Evolutionary conservation across 192 early-diverging fungal genomes (phyloP).

Genomic region (Entomortierella chlamydospora): DNA sequence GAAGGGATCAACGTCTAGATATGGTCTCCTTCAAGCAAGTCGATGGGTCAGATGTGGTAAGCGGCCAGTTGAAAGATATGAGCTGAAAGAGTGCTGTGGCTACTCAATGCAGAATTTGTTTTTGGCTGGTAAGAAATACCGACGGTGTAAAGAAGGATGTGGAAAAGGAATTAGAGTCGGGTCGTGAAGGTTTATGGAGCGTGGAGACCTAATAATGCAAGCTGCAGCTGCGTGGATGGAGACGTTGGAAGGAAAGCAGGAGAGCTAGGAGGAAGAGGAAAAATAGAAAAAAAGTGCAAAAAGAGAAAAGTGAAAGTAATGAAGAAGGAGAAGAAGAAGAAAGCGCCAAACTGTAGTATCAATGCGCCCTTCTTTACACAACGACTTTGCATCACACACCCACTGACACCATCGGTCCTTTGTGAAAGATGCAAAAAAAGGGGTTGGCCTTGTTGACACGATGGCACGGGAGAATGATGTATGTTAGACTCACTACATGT

Average conservation of each 20-base stretch:
- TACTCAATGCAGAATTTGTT: no score
- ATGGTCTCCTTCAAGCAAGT: no score
- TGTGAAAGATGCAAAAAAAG: conserved; percentile 10
- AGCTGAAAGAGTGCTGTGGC: no score
- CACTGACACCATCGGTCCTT: not conserved
- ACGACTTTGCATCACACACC: conserved; percentile 14
- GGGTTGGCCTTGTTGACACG: conserved; percentile 1
- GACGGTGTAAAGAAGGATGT: no score
- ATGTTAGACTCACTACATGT: no score
- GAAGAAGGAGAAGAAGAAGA: not conserved
- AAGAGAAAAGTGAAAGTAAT: conserved; percentile 2
- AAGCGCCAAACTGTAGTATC: not conserved
- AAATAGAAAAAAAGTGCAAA: not conserved
- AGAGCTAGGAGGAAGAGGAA: not conserved
- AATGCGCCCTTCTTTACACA: conserved; percentile 1
- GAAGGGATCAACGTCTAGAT: no score
- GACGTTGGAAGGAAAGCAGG: not conserved
- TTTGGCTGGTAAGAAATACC: not conserved
- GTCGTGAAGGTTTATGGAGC: no score
- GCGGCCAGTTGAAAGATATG: no score
- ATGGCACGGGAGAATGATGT: no score
- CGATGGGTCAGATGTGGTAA: no score
- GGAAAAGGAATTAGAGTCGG: no score
- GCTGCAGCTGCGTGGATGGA: not conserved
- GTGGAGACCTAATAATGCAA: no score